Percentiles rank a stretch among this genome's conserved stretches.
Evolutionary conservation across 1,284 basidiomycete species (phyloP).

Genomic region (Inonotus obliquus): DNA sequence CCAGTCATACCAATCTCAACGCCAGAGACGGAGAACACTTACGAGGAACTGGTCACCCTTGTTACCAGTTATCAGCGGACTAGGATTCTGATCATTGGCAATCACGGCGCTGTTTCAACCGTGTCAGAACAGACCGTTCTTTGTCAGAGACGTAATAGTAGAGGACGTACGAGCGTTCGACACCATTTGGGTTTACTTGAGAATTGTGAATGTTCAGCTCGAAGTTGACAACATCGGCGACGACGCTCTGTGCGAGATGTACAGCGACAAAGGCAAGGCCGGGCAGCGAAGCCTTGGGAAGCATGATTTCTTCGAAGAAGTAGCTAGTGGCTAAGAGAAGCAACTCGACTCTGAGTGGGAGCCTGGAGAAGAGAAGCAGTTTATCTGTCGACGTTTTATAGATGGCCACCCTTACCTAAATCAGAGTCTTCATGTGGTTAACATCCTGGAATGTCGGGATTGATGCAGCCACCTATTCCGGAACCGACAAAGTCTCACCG

Average conservation of each 20-base stretch:
- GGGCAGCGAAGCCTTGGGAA: background rate
- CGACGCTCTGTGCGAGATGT: background rate
- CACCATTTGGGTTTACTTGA: conserved; percentile 13
- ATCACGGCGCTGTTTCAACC: conserved; percentile 20
- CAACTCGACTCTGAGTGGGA: background rate
- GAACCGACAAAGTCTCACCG: background rate
- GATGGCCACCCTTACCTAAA: no score
- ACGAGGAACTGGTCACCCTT: conserved; percentile 29
- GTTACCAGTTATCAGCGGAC: conserved; percentile 29
- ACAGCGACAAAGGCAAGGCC: background rate
- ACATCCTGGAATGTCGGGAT: background rate
- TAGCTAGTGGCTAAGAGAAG: background rate
- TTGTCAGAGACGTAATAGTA: background rate
- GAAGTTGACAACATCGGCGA: conserved; percentile 2
- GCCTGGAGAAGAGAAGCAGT: background rate
- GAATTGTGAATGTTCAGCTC: conserved; percentile 14
- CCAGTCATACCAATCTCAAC: background rate
- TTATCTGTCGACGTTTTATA: background rate
- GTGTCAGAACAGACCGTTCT: background rate
- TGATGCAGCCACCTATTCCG: background rate
- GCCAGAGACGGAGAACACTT: background rate
- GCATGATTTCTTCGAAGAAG: background rate
- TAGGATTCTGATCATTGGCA: conserved; percentile 26
- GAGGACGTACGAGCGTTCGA: conserved; percentile 14
- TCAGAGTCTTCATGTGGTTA: no score